phyloP scores from a whole-genome alignment of 2,329 filamentous ascomycete species.

The Sarocladiaceae sp. region DNA sequence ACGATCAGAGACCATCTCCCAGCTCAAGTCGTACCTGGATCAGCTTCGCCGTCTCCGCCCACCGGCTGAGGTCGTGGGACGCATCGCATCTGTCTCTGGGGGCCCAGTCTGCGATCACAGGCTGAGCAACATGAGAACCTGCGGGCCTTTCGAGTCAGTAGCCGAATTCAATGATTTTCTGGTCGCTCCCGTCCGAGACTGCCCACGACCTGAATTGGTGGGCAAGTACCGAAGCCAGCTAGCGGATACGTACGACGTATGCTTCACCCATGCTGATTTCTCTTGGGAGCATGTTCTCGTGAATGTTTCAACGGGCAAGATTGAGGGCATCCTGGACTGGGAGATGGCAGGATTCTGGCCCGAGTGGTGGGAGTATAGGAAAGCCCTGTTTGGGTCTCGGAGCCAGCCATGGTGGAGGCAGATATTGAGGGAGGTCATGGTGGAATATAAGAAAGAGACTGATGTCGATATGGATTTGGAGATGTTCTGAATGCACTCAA shows the following conservation, averaged over 20 bases:
- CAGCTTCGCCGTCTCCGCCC: conserved; percentile 12
- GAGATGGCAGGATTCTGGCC: conserved; percentile 22
- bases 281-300: conserved; percentile 27
- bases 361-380: conserved; percentile 17
- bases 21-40: conserved; percentile 11
- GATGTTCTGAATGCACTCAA: conserved; percentile 14
- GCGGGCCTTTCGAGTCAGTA: conserved; percentile 13
- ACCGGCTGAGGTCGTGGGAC: neutral
- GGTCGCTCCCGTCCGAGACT: conserved; percentile 11
- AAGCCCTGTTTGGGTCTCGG: conserved; percentile 14
- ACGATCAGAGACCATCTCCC: conserved; percentile 9
- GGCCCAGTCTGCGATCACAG: conserved; percentile 12
- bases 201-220: conserved; percentile 12
- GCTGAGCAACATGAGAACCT: conserved; percentile 11
- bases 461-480: conserved; percentile 14
- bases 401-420: conserved; percentile 13
- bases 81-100: conserved; percentile 12
- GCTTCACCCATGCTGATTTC: conserved; percentile 26
- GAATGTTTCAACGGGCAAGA: conserved; percentile 27
- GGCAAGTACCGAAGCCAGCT: conserved; percentile 12
- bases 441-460: conserved; percentile 11
- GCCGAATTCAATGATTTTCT: conserved; percentile 13
- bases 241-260: conserved; percentile 3
- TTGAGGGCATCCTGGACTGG: conserved; percentile 55
- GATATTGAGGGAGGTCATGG: conserved; percentile 12